Evolutionary conservation across 495 filamentous ascomycete genomes (phyloP).

Genomic region (Podospora comata): DNA sequence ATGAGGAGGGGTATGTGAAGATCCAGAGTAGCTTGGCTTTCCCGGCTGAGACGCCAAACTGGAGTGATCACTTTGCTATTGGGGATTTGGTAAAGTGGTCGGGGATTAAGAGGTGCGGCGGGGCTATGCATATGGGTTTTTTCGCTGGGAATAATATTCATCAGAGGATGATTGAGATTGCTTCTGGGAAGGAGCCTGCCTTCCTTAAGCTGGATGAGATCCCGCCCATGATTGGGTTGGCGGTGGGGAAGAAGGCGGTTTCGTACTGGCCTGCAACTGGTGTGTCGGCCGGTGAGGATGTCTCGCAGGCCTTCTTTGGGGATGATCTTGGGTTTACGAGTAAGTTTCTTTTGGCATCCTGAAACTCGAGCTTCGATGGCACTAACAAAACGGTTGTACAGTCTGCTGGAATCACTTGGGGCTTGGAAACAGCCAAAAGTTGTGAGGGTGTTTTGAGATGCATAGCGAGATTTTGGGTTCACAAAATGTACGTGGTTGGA

Average conservation of each 20-base stretch:
- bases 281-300: constrained; percentile 53
- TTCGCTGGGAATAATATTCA: constrained; percentile 59
- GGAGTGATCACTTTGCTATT: constrained; percentile 56
- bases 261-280: constrained; percentile 53
- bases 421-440: constrained; percentile 37
- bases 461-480: constrained; percentile 1
- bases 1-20: constrained; percentile 56
- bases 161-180: constrained; percentile 47
- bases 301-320: constrained; percentile 59
- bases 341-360: constrained; percentile 30
- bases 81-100: constrained; percentile 57
- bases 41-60: constrained; percentile 45
- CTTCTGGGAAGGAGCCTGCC: constrained; percentile 40
- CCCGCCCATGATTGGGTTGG: constrained; percentile 63
- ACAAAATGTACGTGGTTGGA: neutral
- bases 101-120: constrained; percentile 69
- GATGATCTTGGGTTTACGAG: constrained; percentile 62
- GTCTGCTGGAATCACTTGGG: constrained; percentile 58
- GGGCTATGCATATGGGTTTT: constrained; percentile 64
- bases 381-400: constrained; percentile 27
- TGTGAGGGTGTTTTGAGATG: neutral
- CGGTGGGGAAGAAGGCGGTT: constrained; percentile 62
- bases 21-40: constrained; percentile 51
- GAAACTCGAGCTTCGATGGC: neutral
- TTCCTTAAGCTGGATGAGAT: constrained; percentile 48